Base-by-base conservation (phyloP, 257 asterid species). In the Cruciata laevipes region DNA sequence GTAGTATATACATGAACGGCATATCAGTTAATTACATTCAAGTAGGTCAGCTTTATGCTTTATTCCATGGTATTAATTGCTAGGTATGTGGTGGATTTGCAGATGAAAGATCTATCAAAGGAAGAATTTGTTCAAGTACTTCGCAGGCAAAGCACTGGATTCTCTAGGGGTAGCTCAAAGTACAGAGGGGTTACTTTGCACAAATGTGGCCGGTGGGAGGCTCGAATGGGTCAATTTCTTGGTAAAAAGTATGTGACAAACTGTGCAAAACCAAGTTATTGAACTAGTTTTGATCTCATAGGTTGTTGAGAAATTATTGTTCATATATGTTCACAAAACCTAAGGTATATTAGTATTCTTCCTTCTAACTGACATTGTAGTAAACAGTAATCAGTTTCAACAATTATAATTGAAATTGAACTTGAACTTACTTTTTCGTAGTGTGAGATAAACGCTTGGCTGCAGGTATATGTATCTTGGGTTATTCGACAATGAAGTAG, bases 71-170 rank as follows among this genome's bases (percentile, higher is more conserved):
- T 47, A 47, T 65, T 25, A 40, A 62, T 16, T 68, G 72, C 72
- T 69, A 51, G 21, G 9, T 20, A n/a, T 24, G 17, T 25, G 62
- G 66, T 62, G 71, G 62, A 35, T 78, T 56, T 69, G 78, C 87
- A 89, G 96, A 78, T 77, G 89, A 74, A 65, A 72, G 71, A 83
- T 76, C 77, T 85, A 77, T 61, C 86, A 5, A 89, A 89, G 63
- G 93, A 89, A 71, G 96, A 84, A 73, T 89, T 89, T 69, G 82
- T 89, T 63, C 95, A 79, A 69, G 73, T 78, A 62, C 93, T 89
- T 71, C 95, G 95, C 30, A 90, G 93, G 52, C 90, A 81, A 66
- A 87, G 93, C 81, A 81, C 82, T 38, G 96, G 96, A n/a, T 82
- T 83, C 70, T 69, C 96, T 64, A 78, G 95, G 53, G 89, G 91